Evolutionary conservation across 495 filamentous ascomycete species (phyloP).

Genomic region (Mycothermus thermophilus): DNA sequence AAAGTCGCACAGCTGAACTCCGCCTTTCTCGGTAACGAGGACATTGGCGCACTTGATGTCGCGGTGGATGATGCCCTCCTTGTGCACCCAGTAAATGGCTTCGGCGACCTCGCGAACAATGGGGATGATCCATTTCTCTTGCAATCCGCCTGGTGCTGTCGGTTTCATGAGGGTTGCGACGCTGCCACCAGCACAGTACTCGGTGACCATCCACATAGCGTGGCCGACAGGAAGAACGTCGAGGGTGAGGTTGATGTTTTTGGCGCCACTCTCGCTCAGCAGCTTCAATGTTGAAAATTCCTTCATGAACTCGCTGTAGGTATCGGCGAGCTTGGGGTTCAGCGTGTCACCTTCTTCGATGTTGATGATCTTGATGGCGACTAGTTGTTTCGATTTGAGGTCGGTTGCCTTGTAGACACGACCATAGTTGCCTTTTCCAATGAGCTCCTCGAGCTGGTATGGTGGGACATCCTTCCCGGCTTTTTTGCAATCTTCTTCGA

Average conservation of each 20-base stretch:
- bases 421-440: constrained; percentile 92
- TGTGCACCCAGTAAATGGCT: constrained; percentile 75
- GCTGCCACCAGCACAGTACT: constrained; percentile 91
- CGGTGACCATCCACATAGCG: constrained; percentile 88
- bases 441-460: constrained; percentile 77
- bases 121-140: constrained; percentile 81
- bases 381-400: constrained; percentile 44
- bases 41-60: constrained; percentile 96
- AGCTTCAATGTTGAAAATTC: constrained; percentile 79
- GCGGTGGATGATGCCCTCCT: constrained; percentile 85
- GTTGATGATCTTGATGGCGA: constrained; percentile 92
- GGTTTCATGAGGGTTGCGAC: constrained; percentile 67
- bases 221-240: constrained; percentile 77
- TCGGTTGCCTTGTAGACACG: constrained; percentile 75
- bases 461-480: constrained; percentile 33
- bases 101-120: constrained; percentile 79
- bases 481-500: constrained; percentile 34
- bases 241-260: constrained; percentile 82
- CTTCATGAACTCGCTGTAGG: constrained; percentile 72
- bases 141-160: constrained; percentile 55
- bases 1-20: constrained; percentile 87
- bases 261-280: constrained; percentile 67
- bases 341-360: constrained; percentile 74
- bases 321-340: constrained; percentile 61
- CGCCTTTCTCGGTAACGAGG: constrained; percentile 74